Evolutionary conservation across 2,329 filamentous ascomycete species (phyloP).

Genomic region (Aspergillus novoparasiticus): DNA sequence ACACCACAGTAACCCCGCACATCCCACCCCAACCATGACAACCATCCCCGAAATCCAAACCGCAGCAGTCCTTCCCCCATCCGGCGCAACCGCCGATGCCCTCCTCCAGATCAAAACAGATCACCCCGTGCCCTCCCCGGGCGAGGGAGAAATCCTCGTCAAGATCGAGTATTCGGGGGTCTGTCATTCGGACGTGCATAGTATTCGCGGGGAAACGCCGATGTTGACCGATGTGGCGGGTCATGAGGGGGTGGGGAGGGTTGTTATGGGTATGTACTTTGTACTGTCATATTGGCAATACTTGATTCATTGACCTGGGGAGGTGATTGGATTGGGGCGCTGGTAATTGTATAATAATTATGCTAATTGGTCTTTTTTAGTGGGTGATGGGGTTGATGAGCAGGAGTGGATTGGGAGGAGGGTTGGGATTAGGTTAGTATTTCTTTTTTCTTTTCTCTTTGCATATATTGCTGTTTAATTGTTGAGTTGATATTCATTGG

Average conservation of each 20-base stretch:
- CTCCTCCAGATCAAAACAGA: constrained; percentile 29
- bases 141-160: constrained; percentile 46
- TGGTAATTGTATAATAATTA: not conserved
- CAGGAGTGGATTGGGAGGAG: constrained; percentile 32
- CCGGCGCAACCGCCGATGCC: constrained; percentile 21
- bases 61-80: constrained; percentile 33
- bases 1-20: not conserved
- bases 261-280: constrained; percentile 37
- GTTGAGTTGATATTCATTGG: not conserved
- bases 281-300: not conserved
- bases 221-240: constrained; percentile 51
- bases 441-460: not conserved
- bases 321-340: no score
- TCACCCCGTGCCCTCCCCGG: constrained; percentile 40
- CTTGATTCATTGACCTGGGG: no score
- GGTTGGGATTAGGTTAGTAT: constrained; percentile 36
- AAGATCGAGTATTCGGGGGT: constrained; percentile 52
- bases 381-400: constrained; percentile 31
- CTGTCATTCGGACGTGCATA: constrained; percentile 52
- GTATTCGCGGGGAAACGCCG: constrained; percentile 45
- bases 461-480: not conserved
- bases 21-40: constrained; percentile 13
- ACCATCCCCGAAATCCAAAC: constrained; percentile 30
- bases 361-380: constrained; percentile 16
- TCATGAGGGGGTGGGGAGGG: constrained; percentile 50